phyloP scores from a whole-genome alignment of 2,329 filamentous ascomycete species.

The Atkinsonella hypoxylon region DNA sequence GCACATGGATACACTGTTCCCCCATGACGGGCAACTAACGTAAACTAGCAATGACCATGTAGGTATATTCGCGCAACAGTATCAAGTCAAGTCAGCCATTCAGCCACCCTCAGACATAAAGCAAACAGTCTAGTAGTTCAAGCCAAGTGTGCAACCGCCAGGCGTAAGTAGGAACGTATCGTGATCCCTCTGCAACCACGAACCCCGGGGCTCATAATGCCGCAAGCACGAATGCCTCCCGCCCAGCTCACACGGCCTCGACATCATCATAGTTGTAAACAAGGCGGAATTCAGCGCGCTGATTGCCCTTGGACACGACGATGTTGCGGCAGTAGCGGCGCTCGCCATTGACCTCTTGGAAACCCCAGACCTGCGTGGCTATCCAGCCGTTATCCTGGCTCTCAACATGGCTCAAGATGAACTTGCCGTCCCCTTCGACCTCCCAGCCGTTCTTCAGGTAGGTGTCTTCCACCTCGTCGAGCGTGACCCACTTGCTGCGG shows the following conservation, averaged over 20 bases:
- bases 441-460: conserved; percentile 48
- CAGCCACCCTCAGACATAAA: too few species aligned
- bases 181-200: too few species aligned
- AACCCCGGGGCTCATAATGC: too few species aligned
- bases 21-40: too few species aligned
- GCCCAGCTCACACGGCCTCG: background rate
- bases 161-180: too few species aligned
- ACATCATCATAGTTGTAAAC: conserved; percentile 39
- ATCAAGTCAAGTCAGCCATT: too few species aligned
- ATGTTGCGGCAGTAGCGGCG: conserved; percentile 42
- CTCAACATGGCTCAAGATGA: conserved; percentile 52
- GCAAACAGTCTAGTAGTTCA: too few species aligned
- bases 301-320: conserved; percentile 36
- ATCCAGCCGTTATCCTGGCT: conserved; percentile 41
- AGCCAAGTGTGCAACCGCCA: too few species aligned
- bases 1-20: too few species aligned
- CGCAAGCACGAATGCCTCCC: too few species aligned
- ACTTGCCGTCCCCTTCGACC: conserved; percentile 44
- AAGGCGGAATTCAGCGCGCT: conserved; percentile 38
- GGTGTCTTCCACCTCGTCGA: conserved; percentile 40
- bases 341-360: conserved; percentile 40
- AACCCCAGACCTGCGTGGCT: conserved; percentile 49
- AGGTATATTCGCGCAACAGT: too few species aligned
- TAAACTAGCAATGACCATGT: too few species aligned
- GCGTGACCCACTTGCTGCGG: conserved; percentile 37